Percentiles rank a stretch among this genome's conserved stretches.
These are phyloP conservation scores for Calonectria pteridis DNA, from an alignment of 2,329 filamentous ascomycete genomes.

Conservation along the genomic window DNA sequence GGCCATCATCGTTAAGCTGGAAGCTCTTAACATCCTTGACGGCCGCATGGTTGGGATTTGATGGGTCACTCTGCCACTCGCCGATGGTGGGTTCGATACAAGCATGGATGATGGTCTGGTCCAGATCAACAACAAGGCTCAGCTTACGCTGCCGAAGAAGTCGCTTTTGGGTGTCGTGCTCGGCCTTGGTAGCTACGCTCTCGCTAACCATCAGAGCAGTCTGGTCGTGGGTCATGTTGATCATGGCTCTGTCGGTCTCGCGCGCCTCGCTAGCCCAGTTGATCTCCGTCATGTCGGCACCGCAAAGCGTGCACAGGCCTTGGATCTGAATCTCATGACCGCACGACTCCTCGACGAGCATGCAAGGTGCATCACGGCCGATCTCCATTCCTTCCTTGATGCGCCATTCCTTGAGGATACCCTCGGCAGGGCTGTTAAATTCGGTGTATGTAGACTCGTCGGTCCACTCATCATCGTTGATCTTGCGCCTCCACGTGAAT, in stretches of 20 bases:
- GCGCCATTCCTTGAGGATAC: conserved; percentile 81
- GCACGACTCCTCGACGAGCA: conserved; percentile 91
- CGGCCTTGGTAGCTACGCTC: conserved; percentile 82
- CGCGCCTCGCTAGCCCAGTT: conserved; percentile 85
- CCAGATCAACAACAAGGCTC: conserved; percentile 94
- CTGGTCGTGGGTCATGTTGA: conserved; percentile 96
- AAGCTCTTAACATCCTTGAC: conserved; percentile 91
- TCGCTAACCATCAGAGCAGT: conserved; percentile 87
- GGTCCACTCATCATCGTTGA: conserved; percentile 73
- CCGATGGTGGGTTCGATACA: conserved; percentile 96
- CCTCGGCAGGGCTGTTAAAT: conserved; percentile 88
- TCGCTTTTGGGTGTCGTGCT: conserved; percentile 87
- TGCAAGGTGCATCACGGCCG: conserved; percentile 66
- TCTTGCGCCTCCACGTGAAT: conserved; percentile 82
- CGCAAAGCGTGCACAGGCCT: conserved; percentile 91
- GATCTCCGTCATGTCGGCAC: conserved; percentile 94
- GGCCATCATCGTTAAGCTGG: conserved; percentile 88
- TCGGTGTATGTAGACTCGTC: conserved; percentile 78
- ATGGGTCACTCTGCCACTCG: conserved; percentile 91
- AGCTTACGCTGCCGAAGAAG: conserved; percentile 86
- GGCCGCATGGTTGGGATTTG: conserved; percentile 90
- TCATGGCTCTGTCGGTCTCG: conserved; percentile 87
- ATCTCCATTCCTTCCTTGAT: conserved; percentile 77
- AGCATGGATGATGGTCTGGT: conserved; percentile 98
- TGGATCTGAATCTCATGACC: conserved; percentile 91